Percentiles rank a stretch among this genome's conserved stretches.
Evolutionary conservation across 2,329 filamentous ascomycete species (phyloP).

Genomic region (Xylariaceae sp.): DNA sequence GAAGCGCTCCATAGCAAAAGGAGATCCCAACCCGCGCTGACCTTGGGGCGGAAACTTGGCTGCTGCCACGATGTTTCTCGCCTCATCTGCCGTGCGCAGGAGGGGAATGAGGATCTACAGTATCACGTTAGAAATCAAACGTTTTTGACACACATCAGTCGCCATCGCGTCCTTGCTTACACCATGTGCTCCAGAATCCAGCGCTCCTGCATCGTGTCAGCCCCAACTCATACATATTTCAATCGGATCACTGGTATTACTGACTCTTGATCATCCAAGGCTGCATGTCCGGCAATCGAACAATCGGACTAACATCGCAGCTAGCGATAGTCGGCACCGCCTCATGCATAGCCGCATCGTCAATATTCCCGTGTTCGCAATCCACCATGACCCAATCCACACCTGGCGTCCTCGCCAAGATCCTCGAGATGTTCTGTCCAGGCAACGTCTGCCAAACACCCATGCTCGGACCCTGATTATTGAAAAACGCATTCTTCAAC

Average conservation of each 20-base stretch:
- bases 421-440: constrained; percentile 56
- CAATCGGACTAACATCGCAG: constrained; percentile 53
- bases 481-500: constrained; percentile 48
- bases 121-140: constrained; percentile 5
- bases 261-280: constrained; percentile 56
- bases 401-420: constrained; percentile 56
- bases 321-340: constrained; percentile 55
- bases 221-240: background rate
- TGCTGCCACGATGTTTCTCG: constrained; percentile 46
- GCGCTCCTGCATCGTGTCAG: constrained; percentile 41
- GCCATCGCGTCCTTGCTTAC: constrained; percentile 34
- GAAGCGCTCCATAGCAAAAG: constrained; percentile 52
- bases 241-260: constrained; percentile 18
- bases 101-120: constrained; percentile 51
- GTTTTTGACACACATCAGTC: background rate
- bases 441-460: constrained; percentile 65
- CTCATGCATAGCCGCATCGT: constrained; percentile 57
- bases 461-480: constrained; percentile 47
- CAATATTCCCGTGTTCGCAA: constrained; percentile 57
- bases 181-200: constrained; percentile 57
- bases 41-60: constrained; percentile 58
- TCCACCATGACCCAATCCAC: constrained; percentile 66
- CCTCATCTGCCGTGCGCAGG: constrained; percentile 53
- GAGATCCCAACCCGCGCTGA: constrained; percentile 54
- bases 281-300: constrained; percentile 57